Evolutionary conservation across 768 basidiomycete genomes (phyloP), one percentile per base, ranked within the genome.

Genomic region (Hydnomerulius pinastri): DNA sequence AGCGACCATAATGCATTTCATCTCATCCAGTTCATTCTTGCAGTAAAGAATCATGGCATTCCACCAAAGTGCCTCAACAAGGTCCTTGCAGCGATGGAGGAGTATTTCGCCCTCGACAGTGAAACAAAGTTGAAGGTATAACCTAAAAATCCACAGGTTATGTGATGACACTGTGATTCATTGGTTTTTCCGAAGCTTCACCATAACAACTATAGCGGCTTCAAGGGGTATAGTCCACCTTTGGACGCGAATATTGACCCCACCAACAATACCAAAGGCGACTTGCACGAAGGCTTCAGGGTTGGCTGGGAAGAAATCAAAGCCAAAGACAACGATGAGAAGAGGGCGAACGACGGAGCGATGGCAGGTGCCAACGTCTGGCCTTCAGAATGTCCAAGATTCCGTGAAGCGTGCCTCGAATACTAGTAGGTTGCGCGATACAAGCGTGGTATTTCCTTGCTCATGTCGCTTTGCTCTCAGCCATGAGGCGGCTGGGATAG

Each of bases 261-360:
- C 0, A 50, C 57, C 7, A 81, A 82, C 41, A 72, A 78, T 20
- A 79, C 80, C 40, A 71, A 79, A n/a, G 93, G 93, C 1, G 94
- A 98, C 63, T 68, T 95, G 46, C 91, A 95, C 62, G 93, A 98
- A 65, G 92, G 87, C 3, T 96, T 94, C 65, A 87, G 93, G 58
- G 77, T 96, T 49, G 90, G 91, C 3, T 86, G 81, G 77, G 87
- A 92, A 62, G 68, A 73, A 21, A 62, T 78, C 0, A 58, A 72
- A 10, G 48, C 59, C 6, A 62, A 62, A 50, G 47, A 25, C 0
- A 28, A 55, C 21, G 62, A 69, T 51, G 57, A 64, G 43, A 59
- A 68, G 38, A 58, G 65, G 51, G 32, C 58, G 28, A 60, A 76
- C 6, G 74, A 77, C 36, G 85, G 86, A 11, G 73, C 71, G 4